Evolutionary conservation across 1,284 basidiomycete genomes (phyloP).

Genomic region (Malassezia sp.): DNA sequence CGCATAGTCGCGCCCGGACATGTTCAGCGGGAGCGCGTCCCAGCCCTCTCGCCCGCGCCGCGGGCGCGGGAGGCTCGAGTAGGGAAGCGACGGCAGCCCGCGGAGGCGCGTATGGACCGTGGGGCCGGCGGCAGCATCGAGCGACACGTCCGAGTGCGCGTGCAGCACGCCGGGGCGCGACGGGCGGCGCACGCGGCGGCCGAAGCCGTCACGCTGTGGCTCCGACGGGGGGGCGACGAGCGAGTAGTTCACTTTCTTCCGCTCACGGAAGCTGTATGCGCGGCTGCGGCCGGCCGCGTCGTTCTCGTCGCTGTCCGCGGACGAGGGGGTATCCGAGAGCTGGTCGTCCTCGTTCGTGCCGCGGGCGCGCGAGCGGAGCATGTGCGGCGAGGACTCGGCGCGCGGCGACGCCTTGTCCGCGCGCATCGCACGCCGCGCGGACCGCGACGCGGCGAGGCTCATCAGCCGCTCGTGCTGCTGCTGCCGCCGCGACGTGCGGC

Average conservation of each 20-base stretch:
- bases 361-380: background rate
- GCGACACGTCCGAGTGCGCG: background rate
- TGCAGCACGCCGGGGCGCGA: constrained; percentile 1
- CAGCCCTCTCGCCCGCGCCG: constrained; percentile 15
- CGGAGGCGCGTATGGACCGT: constrained; percentile 5
- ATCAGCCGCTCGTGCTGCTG: constrained; percentile 15
- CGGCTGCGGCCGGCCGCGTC: constrained; percentile 26
- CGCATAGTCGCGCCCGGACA: constrained; percentile 42
- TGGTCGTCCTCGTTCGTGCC: constrained; percentile 18
- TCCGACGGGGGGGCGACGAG: constrained; percentile 31
- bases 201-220: constrained; percentile 35
- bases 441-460: constrained; percentile 17
- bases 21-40: constrained; percentile 24
- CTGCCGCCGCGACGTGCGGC: constrained; percentile 8
- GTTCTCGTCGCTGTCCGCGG: constrained; percentile 26
- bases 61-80: constrained; percentile 21
- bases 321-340: constrained; percentile 18
- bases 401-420: constrained; percentile 13
- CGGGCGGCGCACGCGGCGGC: constrained; percentile 21
- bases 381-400: background rate
- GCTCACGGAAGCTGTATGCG: constrained; percentile 36
- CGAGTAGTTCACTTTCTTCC: constrained; percentile 44
- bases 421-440: constrained; percentile 4
- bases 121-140: constrained; percentile 10
- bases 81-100: constrained; percentile 22